These are phyloP conservation scores for Penicillium sp. DNA, from an alignment of 2,329 filamentous ascomycete species.

Conservation along the genomic window DNA sequence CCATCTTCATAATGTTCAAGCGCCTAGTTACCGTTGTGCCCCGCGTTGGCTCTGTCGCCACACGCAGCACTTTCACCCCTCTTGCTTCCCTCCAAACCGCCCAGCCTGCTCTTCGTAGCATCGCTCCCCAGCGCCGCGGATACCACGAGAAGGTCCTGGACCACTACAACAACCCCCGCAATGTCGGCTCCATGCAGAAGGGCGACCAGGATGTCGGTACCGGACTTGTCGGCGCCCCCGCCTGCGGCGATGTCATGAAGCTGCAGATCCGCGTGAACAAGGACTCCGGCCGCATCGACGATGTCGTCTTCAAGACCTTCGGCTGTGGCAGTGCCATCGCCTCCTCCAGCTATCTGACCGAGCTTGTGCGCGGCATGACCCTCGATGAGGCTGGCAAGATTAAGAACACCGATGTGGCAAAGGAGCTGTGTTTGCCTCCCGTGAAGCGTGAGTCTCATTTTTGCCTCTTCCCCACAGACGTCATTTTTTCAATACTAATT, in stretches of 20 bases:
- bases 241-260: slow-evolving; percentile 92
- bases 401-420: slow-evolving; percentile 96
- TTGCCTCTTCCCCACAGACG: not conserved
- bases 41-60: slow-evolving; percentile 53
- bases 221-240: slow-evolving; percentile 86
- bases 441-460: slow-evolving; percentile 70
- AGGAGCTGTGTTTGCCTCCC: slow-evolving; percentile 89
- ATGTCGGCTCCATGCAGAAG: slow-evolving; percentile 79
- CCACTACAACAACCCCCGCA: slow-evolving; percentile 78
- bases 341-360: slow-evolving; percentile 89
- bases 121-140: slow-evolving; percentile 44
- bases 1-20: slow-evolving; percentile 57
- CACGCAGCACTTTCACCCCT: slow-evolving; percentile 50
- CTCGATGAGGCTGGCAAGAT: slow-evolving; percentile 90
- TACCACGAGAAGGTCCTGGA: slow-evolving; percentile 77
- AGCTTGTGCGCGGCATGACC: slow-evolving; percentile 93
- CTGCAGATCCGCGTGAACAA: slow-evolving; percentile 91
- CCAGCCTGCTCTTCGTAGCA: slow-evolving; percentile 42
- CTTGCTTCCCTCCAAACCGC: slow-evolving; percentile 46
- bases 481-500: slow-evolving; percentile 12
- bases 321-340: slow-evolving; percentile 94
- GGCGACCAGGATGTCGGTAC: slow-evolving; percentile 82
- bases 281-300: slow-evolving; percentile 81
- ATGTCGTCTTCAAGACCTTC: slow-evolving; percentile 98
- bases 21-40: slow-evolving; percentile 58